phyloP scores from a whole-genome alignment of 371 early-diverging fungal species.

The Nosema muscidifuracis region DNA sequence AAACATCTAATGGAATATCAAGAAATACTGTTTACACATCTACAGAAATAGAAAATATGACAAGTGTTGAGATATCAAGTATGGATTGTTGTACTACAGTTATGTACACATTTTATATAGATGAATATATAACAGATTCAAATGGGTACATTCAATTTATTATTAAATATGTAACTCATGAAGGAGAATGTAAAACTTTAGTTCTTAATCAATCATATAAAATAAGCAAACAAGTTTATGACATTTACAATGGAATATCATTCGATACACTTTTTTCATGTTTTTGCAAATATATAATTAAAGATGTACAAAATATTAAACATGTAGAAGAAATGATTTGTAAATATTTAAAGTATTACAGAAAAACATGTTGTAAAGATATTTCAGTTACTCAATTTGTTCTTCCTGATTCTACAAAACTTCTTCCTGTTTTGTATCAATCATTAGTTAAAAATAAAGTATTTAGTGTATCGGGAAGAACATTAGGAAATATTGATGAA shows the following conservation, averaged over 20 bases:
- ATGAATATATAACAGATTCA: constrained; percentile 17
- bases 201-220: constrained; percentile 53
- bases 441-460: constrained; percentile 52
- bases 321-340: constrained; percentile 50
- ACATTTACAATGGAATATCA: constrained; percentile 46
- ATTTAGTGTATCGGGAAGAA: constrained; percentile 12
- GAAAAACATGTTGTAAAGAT: constrained; percentile 54
- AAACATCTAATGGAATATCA: constrained; percentile 43
- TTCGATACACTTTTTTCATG: constrained; percentile 60
- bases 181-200: constrained; percentile 39
- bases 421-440: constrained; percentile 59
- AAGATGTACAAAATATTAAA: constrained; percentile 44
- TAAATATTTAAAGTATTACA: constrained; percentile 51
- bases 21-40: constrained; percentile 40
- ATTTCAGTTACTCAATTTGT: constrained; percentile 56
- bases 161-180: constrained; percentile 51
- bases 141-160: constrained; percentile 56
- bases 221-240: constrained; percentile 27
- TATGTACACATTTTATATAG: constrained; percentile 43
- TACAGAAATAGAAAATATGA: constrained; percentile 24
- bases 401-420: constrained; percentile 61
- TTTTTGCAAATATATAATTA: constrained; percentile 52
- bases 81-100: constrained; percentile 43
- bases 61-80: constrained; percentile 7
- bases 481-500: background rate